Evolutionary conservation across 345 rosid species (phyloP), one percentile per base, ranked within the genome.

Genomic region (Schrenkiella parvula): DNA sequence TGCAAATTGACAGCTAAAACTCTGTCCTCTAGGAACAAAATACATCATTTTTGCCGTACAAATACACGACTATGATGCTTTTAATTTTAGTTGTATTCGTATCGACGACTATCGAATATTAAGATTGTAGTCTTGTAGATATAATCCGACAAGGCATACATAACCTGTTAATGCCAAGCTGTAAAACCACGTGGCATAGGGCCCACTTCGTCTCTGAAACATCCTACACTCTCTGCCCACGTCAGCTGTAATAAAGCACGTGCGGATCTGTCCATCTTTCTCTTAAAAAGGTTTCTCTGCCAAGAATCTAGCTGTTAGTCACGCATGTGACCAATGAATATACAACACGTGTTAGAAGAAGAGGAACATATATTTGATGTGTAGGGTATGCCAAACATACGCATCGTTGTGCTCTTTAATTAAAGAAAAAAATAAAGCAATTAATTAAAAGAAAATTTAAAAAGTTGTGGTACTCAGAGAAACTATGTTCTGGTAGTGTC

Each of bases 221-320:
- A 73, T 65, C 51, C 59, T 32, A 73, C 72, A 65, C 14, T 52
- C 42, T 54, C 31, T 35, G 42, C 41, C 63, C 47, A 74, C 63
- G 68, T 74, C 73, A 67, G 68, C 55, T 48, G 62, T 66, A 74
- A 48, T 48, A 2, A 21, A 67, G 21, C 68, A 74, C 61, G 68
- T 74, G 72, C 13, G 66, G 67, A 67, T 66, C 18, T 61, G 60
- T 66, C 78, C 66, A 72, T 73, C 47, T 13, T 10, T 31, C 29
- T 51, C 11, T 28, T 41, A 62, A 72, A 34, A 63, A 32, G 34
- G 28, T 23, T 66, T 66, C 10, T 19, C 54, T 58, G 61, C 68
- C 28, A 66, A 66, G 54, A 70, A 81, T 69, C 68, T 18, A 55
- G 75, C 70, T 79, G 71, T 65, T 43, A 38, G 32, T 60, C 70